Base-by-base conservation (phyloP, 805 yeast species). In the Metschnikowia lochheadii region DNA sequence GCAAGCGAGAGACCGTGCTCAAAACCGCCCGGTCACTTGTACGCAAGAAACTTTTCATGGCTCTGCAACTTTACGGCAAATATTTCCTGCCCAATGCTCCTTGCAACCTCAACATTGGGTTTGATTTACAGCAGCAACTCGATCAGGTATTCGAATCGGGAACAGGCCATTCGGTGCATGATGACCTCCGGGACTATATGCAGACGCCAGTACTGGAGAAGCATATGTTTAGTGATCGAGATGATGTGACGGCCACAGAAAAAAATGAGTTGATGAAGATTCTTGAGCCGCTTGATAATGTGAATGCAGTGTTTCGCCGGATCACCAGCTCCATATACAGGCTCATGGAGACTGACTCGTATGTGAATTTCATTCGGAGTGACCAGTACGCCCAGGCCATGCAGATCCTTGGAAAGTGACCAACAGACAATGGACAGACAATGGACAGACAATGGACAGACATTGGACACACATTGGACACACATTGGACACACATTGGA, bases 331-430 rank as follows among this genome's bases (percentile, higher is more conserved):
- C 77, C 41, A 75, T 85, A 46, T 77, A 77, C 56, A 67, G 72
- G 39, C 66, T 88, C 65, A 82, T 88, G 85, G 86, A 84, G 56
- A 75, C 65, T 34, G 95, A 88, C 66, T 85, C 94, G 6, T 73
- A 85, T 37, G 87, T 87, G 2, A 87, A 87, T 62, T 87, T 88
- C 56, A 51, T 84, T 35, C 56, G 51, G 15, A 65, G 72, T 46
- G 63, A 56, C 21, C 51, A 60, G 35, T 65, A 56, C 51, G 53
- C 52, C 37, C 50, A 51, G 14, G 59, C 65, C 38, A 51, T 53
- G 47, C 51, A 52, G 29, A 45, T 52, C 20, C 44, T 49, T 15
- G 13, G 31, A 15, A 39, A 39, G 41, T 39, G 41, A 39, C 7
- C 17, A 17, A 13, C 35, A 33, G 17, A 14, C 23, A 33, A n/a